These are phyloP conservation scores for Lophiostoma macrostomum DNA, from an alignment of 495 filamentous ascomycete species.

Conservation along the genomic window DNA sequence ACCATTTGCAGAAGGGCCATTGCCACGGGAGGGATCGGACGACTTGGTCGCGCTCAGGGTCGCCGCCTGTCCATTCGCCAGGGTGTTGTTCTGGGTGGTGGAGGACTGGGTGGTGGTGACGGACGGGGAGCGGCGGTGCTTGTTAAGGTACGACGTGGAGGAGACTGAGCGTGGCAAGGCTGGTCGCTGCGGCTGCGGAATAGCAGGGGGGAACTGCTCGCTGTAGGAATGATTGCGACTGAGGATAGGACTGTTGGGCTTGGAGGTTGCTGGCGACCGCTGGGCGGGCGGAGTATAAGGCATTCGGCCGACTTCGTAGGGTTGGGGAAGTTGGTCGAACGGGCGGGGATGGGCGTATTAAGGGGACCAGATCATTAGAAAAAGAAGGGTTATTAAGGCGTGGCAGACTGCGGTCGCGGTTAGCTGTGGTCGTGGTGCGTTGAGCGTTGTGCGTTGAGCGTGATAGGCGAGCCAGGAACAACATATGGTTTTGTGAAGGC, in stretches of 20 bases:
- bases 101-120: constrained; percentile 50
- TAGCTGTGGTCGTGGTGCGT: constrained; percentile 1
- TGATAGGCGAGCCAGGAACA: not conserved
- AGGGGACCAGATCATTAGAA: constrained; percentile 34
- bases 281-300: constrained; percentile 90
- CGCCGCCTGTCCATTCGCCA: constrained; percentile 18
- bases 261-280: constrained; percentile 72
- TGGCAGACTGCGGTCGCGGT: not conserved
- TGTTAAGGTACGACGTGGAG: constrained; percentile 70
- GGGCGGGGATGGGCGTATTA: constrained; percentile 9
- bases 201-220: constrained; percentile 43
- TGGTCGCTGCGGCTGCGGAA: constrained; percentile 46
- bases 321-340: constrained; percentile 26
- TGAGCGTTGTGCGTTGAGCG: not conserved
- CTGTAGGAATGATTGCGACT: constrained; percentile 56
- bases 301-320: constrained; percentile 55
- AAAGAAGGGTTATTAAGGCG: constrained; percentile 31
- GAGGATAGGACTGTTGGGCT: constrained; percentile 59
- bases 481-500: too few species aligned
- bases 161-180: constrained; percentile 69
- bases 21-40: constrained; percentile 8
- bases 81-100: constrained; percentile 36
- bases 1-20: constrained; percentile 37
- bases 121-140: constrained; percentile 64
- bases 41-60: constrained; percentile 3